Percentiles rank a stretch among this genome's conserved stretches.
phyloP scores from a whole-genome alignment of 371 early-diverging fungal species.

The Mortierella sp. region DNA sequence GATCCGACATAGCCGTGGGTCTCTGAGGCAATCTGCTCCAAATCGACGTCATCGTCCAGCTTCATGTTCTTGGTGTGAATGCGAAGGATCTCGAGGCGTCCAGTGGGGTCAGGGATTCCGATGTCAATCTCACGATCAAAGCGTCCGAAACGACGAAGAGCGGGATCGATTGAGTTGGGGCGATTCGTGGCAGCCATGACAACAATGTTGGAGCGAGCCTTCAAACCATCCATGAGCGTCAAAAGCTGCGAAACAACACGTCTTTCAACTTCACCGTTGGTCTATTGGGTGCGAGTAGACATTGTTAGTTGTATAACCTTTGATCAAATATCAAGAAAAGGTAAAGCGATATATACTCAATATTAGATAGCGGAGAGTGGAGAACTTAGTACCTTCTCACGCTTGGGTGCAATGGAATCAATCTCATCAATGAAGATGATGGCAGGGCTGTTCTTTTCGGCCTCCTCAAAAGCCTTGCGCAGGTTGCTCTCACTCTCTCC shows the following conservation, averaged over 20 bases:
- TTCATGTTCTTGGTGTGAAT: constrained; percentile 99
- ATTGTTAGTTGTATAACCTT: no score
- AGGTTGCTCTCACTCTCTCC: constrained; percentile 99
- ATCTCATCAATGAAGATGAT: constrained; percentile 99
- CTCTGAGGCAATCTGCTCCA: constrained; percentile 97
- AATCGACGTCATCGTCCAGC: constrained; percentile 95
- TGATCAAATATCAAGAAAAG: no score
- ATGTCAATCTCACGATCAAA: constrained; percentile 99
- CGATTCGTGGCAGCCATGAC: constrained; percentile 99
- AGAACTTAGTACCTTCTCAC: constrained; percentile 82
- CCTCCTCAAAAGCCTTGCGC: constrained; percentile 99
- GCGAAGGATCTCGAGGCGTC: constrained; percentile 97
- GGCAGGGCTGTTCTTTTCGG: constrained; percentile 97
- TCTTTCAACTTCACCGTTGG: constrained; percentile 99
- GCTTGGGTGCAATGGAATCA: constrained; percentile 98
- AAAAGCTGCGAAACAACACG: constrained; percentile 99
- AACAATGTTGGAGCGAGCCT: constrained; percentile 95
- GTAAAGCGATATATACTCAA: no score
- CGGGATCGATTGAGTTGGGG: constrained; percentile 99
- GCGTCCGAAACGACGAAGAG: constrained; percentile 99
- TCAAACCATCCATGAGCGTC: constrained; percentile 99
- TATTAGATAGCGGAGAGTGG: no score
- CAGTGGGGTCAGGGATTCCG: constrained; percentile 99
- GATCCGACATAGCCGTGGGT: constrained; percentile 99
- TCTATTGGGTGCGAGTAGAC: no score